phyloP scores from a whole-genome alignment of 2,329 filamentous ascomycete genomes.

The Penicillium sp. region DNA sequence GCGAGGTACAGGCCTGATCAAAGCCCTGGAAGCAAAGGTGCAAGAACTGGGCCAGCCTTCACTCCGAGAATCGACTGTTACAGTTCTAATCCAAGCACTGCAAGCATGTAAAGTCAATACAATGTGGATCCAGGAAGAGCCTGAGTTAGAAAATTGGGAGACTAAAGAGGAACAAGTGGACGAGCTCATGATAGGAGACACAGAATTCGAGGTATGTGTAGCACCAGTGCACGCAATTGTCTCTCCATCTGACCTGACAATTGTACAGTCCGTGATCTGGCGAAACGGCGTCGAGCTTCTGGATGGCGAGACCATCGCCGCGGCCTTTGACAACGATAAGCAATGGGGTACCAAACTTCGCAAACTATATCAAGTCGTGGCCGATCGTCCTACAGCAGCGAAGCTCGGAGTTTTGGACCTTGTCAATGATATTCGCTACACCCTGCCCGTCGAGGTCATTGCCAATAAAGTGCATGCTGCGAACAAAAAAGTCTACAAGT shows the following conservation, averaged over 20 bases:
- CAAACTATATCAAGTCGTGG: conserved; percentile 45
- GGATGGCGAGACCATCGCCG: conserved; percentile 35
- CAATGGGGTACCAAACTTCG: conserved; percentile 36
- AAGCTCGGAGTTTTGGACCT: conserved; percentile 44
- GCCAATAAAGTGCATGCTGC: conserved; percentile 27
- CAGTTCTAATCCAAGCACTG: conserved; percentile 37
- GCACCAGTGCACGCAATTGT: neutral
- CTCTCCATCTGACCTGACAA: neutral
- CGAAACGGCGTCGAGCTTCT: conserved; percentile 45
- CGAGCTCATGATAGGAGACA: conserved; percentile 47
- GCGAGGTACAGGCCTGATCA: conserved; percentile 35
- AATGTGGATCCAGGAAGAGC: conserved; percentile 46
- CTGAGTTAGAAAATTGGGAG: conserved; percentile 42
- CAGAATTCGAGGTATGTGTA: conserved; percentile 44
- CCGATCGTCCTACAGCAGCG: conserved; percentile 41
- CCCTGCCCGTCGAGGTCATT: conserved; percentile 34
- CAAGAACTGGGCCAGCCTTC: conserved; percentile 28
- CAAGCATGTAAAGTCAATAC: conserved; percentile 42
- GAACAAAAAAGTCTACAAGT: conserved; percentile 40
- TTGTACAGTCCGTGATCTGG: conserved; percentile 47
- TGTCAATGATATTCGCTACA: conserved; percentile 35
- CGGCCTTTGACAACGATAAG: conserved; percentile 36
- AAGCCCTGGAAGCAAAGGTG: conserved; percentile 31
- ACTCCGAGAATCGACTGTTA: conserved; percentile 33
- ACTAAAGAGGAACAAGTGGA: conserved; percentile 33